These are phyloP conservation scores for Aspergillus neotritici DNA, from an alignment of 2,329 filamentous ascomycete species.

Conservation along the genomic window DNA sequence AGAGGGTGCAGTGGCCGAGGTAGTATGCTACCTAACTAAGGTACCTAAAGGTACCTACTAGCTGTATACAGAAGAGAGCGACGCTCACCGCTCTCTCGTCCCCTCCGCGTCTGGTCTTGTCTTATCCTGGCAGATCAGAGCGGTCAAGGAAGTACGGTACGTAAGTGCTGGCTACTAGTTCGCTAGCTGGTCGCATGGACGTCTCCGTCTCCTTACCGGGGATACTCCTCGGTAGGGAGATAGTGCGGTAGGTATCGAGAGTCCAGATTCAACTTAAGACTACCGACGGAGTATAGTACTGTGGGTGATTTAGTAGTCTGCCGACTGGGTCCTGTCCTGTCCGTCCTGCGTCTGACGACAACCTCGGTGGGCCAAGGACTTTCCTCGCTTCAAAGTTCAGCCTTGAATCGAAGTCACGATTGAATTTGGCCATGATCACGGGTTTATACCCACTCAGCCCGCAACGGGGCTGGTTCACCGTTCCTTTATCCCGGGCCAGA, in stretches of 20 bases:
- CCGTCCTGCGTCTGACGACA: conserved; percentile 8
- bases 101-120: background rate
- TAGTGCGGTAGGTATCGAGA: background rate
- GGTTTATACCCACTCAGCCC: too few species aligned
- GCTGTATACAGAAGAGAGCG: background rate
- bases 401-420: too few species aligned
- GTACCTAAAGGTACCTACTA: too few species aligned
- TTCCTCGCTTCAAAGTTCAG: too few species aligned
- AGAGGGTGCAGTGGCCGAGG: conserved; percentile 17
- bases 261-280: background rate
- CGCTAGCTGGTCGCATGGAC: background rate
- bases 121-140: conserved; percentile 4
- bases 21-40: too few species aligned
- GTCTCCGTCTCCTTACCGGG: background rate
- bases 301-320: background rate
- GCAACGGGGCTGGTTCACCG: too few species aligned
- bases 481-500: too few species aligned
- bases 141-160: conserved; percentile 6
- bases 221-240: background rate
- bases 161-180: background rate
- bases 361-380: background rate
- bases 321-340: conserved; percentile 9
- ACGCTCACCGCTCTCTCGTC: conserved; percentile 6
- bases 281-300: too few species aligned
- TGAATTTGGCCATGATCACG: too few species aligned